These are phyloP conservation scores for Ministeria vibrans DNA, from an alignment of 78 protist species.

Conservation along the genomic window DNA sequence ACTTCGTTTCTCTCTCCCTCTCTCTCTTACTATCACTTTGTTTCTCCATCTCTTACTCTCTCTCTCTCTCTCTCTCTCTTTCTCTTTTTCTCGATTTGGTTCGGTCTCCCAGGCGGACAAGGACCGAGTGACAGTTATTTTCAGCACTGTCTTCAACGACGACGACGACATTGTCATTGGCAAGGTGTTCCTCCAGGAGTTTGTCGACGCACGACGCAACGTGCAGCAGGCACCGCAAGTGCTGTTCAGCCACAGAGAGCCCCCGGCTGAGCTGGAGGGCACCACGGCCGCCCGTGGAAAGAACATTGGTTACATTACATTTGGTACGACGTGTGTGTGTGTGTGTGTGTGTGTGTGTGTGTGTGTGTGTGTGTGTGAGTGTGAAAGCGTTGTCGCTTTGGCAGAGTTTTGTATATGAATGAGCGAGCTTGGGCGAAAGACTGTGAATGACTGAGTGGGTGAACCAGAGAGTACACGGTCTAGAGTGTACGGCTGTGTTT, in stretches of 20 bases:
- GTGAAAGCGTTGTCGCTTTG: neutral
- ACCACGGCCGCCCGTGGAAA: slow-evolving; percentile 29
- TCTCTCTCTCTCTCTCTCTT: neutral
- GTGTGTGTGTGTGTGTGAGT: neutral
- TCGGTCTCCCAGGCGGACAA: neutral
- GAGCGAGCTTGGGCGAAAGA: no score
- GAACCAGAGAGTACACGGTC: no score
- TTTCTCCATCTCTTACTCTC: neutral
- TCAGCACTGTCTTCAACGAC: slow-evolving; percentile 63
- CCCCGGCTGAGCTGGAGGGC: slow-evolving; percentile 33
- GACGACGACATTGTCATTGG: slow-evolving; percentile 59
- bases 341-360: neutral
- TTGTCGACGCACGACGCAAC: slow-evolving; percentile 48
- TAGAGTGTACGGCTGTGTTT: no score
- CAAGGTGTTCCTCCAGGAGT: slow-evolving; percentile 55
- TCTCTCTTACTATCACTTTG: neutral
- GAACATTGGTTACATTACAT: slow-evolving; percentile 57
- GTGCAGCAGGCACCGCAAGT: slow-evolving; percentile 4
- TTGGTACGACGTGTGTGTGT: slow-evolving; percentile 27
- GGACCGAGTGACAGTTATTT: slow-evolving; percentile 66
- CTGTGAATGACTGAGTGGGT: no score
- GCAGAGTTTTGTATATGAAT: neutral
- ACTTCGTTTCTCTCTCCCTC: neutral
- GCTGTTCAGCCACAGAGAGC: slow-evolving; percentile 16
- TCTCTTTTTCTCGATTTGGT: neutral